Conservation (phyloP, 2,329 filamentous ascomycete genomes). For the Talaromyces amestolkiae region DNA sequence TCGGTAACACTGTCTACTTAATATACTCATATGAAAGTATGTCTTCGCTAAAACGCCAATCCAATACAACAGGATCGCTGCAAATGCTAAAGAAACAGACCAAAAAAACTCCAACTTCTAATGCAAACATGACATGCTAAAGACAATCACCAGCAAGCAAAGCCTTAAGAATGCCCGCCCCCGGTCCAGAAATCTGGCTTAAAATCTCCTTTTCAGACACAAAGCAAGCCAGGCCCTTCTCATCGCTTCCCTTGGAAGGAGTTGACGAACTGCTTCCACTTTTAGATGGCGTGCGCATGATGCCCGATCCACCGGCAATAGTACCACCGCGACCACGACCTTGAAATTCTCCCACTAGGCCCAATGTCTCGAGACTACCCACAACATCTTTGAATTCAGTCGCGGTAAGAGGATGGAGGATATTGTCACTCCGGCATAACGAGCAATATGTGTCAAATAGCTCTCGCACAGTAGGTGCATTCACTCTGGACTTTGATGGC, state of each 20-base stretch:
- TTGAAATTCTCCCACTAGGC: slow-evolving; percentile 69
- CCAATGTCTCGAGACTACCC: slow-evolving; percentile 82
- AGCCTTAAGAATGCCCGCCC: slow-evolving; percentile 46
- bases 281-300: slow-evolving; percentile 67
- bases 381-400: slow-evolving; percentile 95
- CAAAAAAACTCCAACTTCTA: background rate
- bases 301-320: slow-evolving; percentile 45
- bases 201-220: slow-evolving; percentile 78
- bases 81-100: slow-evolving; percentile 13
- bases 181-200: slow-evolving; percentile 61
- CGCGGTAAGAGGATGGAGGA: slow-evolving; percentile 81
- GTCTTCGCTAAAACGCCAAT: slow-evolving; percentile 6
- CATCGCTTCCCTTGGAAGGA: slow-evolving; percentile 59
- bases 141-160: slow-evolving; percentile 40
- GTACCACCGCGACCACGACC: slow-evolving; percentile 67
- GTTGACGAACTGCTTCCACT: slow-evolving; percentile 59
- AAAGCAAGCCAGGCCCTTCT: slow-evolving; percentile 74
- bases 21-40: background rate
- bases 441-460: slow-evolving; percentile 80
- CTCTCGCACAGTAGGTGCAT: slow-evolving; percentile 76
- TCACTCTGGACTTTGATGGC: slow-evolving; percentile 58
- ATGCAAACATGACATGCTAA: slow-evolving; percentile 20
- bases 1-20: background rate
- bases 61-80: slow-evolving; percentile 2
- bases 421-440: slow-evolving; percentile 81